Evolutionary conservation across 352 stramenopile genomes (phyloP).

Genomic region (Globisporangium paroecandrum): DNA sequence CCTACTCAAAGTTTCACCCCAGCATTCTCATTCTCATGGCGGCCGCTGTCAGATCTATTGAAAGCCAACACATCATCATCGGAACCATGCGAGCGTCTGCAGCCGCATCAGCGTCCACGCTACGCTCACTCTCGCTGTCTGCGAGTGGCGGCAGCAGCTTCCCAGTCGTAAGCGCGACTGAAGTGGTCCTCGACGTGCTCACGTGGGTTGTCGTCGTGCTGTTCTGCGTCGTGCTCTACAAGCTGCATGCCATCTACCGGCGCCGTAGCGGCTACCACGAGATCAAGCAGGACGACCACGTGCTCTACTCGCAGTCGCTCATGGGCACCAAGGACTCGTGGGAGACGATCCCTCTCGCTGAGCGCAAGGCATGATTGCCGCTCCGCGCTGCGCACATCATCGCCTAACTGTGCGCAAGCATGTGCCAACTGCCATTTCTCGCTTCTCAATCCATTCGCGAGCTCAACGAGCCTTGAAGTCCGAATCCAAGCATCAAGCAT

Average conservation of each 20-base stretch:
- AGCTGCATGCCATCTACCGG: constrained; percentile 34
- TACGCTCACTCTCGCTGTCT: constrained; percentile 11
- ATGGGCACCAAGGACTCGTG: constrained; percentile 65
- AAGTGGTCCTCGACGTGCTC: constrained; percentile 37
- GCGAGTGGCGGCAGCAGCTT: neutral
- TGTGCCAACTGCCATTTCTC: neutral
- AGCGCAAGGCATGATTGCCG: neutral
- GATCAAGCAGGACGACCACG: constrained; percentile 50
- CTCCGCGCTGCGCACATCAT: neutral
- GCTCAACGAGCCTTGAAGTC: neutral
- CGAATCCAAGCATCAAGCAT: neutral
- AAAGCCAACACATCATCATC: neutral
- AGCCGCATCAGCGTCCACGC: neutral
- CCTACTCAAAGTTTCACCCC: neutral
- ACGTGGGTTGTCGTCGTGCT: constrained; percentile 42
- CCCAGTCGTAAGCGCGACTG: constrained; percentile 14
- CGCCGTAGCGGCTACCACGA: constrained; percentile 56
- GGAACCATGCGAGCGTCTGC: constrained; percentile 2
- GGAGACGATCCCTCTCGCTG: constrained; percentile 32
- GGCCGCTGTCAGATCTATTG: neutral
- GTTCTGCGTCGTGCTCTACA: constrained; percentile 43
- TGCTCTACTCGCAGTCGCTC: constrained; percentile 61
- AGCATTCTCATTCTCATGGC: no score
- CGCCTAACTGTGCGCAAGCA: neutral
- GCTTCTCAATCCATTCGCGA: neutral